phyloP scores from a whole-genome alignment of 768 basidiomycete genomes.

The Mycena chlorophos region DNA sequence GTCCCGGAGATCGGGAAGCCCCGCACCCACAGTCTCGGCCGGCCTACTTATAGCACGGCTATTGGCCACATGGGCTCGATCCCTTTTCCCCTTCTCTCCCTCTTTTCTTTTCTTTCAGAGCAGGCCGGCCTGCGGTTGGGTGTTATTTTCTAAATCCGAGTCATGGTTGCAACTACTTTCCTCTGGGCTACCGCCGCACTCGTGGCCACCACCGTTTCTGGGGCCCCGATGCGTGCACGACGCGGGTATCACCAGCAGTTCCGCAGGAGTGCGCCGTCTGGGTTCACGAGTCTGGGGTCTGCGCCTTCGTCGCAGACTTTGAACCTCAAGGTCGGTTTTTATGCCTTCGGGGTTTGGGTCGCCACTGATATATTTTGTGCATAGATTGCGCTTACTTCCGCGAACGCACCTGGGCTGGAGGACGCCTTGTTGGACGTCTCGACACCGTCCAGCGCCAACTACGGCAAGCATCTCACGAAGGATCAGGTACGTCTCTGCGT shows the following conservation, averaged over 20 bases:
- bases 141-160: no score
- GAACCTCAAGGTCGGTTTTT: no score
- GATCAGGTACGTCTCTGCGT: conserved; percentile 35
- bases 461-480: conserved; percentile 39
- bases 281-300: not conserved
- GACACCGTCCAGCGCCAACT: conserved; percentile 31
- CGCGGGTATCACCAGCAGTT: not conserved
- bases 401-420: conserved; percentile 32
- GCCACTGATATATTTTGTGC: no score
- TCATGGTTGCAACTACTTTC: not conserved
- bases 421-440: conserved; percentile 36
- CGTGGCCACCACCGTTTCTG: not conserved
- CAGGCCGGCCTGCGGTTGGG: no score
- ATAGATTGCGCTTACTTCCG: conserved; percentile 39
- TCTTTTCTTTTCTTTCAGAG: no score
- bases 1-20: no score
- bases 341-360: no score
- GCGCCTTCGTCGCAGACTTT: conserved; percentile 17
- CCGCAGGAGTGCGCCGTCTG: not conserved
- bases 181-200: not conserved
- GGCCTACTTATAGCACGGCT: no score
- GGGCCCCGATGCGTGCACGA: not conserved
- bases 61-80: no score
- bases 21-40: no score
- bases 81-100: no score